phyloP scores from a whole-genome alignment of 2,329 filamentous ascomycete genomes.

The Fusarium duplospermum region DNA sequence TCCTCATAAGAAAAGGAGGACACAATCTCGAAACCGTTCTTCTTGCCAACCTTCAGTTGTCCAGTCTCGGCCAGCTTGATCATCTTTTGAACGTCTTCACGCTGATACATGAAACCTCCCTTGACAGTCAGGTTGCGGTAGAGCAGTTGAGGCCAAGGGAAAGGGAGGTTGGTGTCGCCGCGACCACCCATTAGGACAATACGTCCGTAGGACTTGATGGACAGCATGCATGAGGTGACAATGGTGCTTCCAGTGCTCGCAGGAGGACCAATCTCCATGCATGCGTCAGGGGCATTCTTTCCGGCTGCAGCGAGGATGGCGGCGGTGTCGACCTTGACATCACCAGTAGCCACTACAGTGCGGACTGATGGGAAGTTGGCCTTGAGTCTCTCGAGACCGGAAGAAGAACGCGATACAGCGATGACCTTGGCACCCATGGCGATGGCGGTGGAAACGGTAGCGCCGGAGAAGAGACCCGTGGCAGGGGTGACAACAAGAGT shows the following conservation, averaged over 20 bases:
- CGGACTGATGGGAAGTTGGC: slow-evolving; percentile 44
- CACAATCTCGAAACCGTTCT: slow-evolving; percentile 24
- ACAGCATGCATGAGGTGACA: slow-evolving; percentile 51
- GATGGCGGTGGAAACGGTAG: slow-evolving; percentile 58
- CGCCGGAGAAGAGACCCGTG: slow-evolving; percentile 61
- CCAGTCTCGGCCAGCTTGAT: slow-evolving; percentile 29
- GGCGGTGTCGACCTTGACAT: slow-evolving; percentile 52
- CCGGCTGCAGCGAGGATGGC: slow-evolving; percentile 45
- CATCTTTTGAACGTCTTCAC: slow-evolving; percentile 23
- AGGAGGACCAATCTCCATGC: slow-evolving; percentile 59
- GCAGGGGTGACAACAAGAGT: slow-evolving; percentile 62
- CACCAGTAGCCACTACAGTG: slow-evolving; percentile 55
- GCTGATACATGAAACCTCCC: slow-evolving; percentile 56
- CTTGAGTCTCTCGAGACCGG: slow-evolving; percentile 48
- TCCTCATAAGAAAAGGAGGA: slow-evolving; percentile 25
- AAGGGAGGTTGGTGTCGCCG: slow-evolving; percentile 43
- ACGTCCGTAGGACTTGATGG: slow-evolving; percentile 47
- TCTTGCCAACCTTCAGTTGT: slow-evolving; percentile 21
- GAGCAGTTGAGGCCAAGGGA: slow-evolving; percentile 38
- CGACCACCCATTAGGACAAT: slow-evolving; percentile 45
- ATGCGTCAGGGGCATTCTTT: slow-evolving; percentile 53
- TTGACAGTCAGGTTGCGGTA: slow-evolving; percentile 50
- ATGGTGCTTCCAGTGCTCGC: slow-evolving; percentile 51
- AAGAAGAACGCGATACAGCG: slow-evolving; percentile 59
- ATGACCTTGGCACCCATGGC: slow-evolving; percentile 65